Base-by-base conservation (phyloP, 768 basidiomycete species). In the Hortiboletus flavorubellus region DNA sequence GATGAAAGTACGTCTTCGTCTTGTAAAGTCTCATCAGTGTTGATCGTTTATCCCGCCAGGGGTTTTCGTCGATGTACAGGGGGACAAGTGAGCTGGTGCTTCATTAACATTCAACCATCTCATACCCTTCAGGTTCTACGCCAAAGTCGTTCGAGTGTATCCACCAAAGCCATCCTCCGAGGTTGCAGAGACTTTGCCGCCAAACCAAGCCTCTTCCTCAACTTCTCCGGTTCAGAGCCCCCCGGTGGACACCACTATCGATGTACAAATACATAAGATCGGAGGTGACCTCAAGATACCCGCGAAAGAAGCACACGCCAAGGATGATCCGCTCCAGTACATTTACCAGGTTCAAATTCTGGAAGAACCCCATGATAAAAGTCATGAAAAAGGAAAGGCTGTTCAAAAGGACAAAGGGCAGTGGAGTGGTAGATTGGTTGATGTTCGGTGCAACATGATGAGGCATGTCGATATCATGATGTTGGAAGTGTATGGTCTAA, bases 331-430 rank as follows among this genome's bases (percentile, higher is more conserved):
- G 1, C 75, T 79, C 46, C 78, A 82, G 49, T 98, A 98, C 73
- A 81, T 81, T 64, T 98, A 98, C 73, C 89, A 87, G 74, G 86
- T 93, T 21, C 87, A 91, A 62, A 81, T 98, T 46, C 79, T 93
- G 34, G 91, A 92, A 59, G 79, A 89, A 42, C 83, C 86, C 61
- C 81, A 84, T 58, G 84, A 85, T 55, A 87, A 85, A 63, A 80
- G 82, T 50, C 79, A 80, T 62, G 84, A 80, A 67, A 86, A 82
- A 67, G 79, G 73, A 45, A 83, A 79, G 71, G 75, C 72, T 23
- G 70, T 76, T 50, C 76, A 75, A 41, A 87, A 86, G 66, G 78
- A 79, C 46, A 84, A 84, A 59, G 79, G 76, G 35, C 82, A 86
- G 60, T 84, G 85, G 70, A 83, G 82, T 53, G 89, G 90, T 44